Evolutionary conservation across 1,284 basidiomycete genomes (phyloP).

Genomic region (Cryptococcus depauperatus): DNA sequence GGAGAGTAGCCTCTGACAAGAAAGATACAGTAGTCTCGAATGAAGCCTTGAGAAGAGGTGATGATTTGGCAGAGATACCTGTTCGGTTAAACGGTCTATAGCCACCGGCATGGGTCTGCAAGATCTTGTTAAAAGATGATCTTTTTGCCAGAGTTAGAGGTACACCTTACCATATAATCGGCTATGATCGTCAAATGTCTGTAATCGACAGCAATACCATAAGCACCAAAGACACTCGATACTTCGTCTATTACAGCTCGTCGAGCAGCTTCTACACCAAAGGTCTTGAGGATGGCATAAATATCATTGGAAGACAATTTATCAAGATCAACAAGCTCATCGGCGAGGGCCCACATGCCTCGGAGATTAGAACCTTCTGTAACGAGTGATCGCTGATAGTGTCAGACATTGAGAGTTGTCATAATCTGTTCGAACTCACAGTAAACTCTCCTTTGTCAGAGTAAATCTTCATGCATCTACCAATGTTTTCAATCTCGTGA

Average conservation of each 20-base stretch:
- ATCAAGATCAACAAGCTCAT: slow-evolving; percentile 71
- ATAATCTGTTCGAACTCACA: slow-evolving; percentile 18
- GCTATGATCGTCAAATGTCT: slow-evolving; percentile 95
- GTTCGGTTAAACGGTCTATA: slow-evolving; percentile 97
- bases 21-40: slow-evolving; percentile 97
- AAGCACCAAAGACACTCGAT: slow-evolving; percentile 86
- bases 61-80: slow-evolving; percentile 83
- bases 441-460: slow-evolving; percentile 44
- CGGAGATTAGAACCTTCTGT: slow-evolving; percentile 80
- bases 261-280: slow-evolving; percentile 96
- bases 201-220: slow-evolving; percentile 92
- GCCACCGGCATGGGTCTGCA: slow-evolving; percentile 88
- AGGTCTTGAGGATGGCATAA: slow-evolving; percentile 80
- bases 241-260: slow-evolving; percentile 81
- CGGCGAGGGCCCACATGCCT: slow-evolving; percentile 82
- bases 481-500: slow-evolving; percentile 79
- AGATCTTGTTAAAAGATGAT: neutral
- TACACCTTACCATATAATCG: slow-evolving; percentile 82
- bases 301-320: slow-evolving; percentile 92
- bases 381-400: slow-evolving; percentile 44
- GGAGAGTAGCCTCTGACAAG: slow-evolving; percentile 85
- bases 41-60: slow-evolving; percentile 90
- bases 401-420: neutral
- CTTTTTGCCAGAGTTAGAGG: neutral
- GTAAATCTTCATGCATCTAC: slow-evolving; percentile 51